Conservation (phyloP, 345 rosid species). For the Trapa bicornis region DNA sequence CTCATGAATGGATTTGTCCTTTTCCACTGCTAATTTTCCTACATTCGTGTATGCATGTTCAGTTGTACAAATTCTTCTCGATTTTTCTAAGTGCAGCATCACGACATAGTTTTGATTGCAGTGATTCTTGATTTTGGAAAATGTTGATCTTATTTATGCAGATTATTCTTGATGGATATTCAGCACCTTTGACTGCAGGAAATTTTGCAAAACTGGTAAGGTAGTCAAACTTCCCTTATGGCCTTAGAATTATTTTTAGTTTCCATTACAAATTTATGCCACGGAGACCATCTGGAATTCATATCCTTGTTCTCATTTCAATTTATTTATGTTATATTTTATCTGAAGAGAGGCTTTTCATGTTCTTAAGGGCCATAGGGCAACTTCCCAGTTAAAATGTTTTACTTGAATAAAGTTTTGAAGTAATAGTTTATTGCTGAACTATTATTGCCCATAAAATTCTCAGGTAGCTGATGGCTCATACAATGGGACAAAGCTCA, state of each 20-base stretch:
- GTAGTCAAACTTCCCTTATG: constrained; percentile 40
- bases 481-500: constrained; percentile 59
- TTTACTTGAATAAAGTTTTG: neutral
- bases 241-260: constrained; percentile 3
- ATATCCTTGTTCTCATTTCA: neutral
- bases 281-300: neutral
- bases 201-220: constrained; percentile 92
- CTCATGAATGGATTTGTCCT: neutral
- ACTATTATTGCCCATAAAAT: neutral
- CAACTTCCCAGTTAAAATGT: neutral
- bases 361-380: neutral
- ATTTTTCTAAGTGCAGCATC: neutral
- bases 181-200: constrained; percentile 84
- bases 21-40: neutral
- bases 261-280: neutral
- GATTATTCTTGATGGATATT: constrained; percentile 80
- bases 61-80: neutral
- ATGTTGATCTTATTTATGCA: constrained; percentile 14
- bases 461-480: constrained; percentile 65
- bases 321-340: neutral
- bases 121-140: neutral
- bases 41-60: neutral
- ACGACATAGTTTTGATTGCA: neutral
- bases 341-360: neutral
- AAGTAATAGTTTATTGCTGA: neutral